Evolutionary conservation across 2,329 filamentous ascomycete species (phyloP), one percentile per base, ranked within the genome.

Genomic region (Lachnellula arida): DNA sequence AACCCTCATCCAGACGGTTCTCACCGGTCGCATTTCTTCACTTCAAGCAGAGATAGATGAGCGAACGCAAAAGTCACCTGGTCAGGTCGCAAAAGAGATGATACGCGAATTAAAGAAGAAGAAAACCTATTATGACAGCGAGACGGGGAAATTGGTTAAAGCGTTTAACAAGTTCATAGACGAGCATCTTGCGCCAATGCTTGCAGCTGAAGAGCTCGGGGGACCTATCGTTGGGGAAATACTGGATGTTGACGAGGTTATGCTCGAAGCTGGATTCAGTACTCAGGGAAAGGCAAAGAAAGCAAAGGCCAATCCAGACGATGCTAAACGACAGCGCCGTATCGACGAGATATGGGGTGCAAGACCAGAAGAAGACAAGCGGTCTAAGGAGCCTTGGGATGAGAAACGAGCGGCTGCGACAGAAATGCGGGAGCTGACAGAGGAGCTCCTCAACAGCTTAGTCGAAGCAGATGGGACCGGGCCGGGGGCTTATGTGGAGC

Each of bases 171-270:
- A 74, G 15, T 95, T 95, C 66, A 85, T 93, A 55, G 82, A 89
- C 59, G 75, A 82, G 44, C 80, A 83, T 42, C 78, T 96, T 1
- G 87, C 88, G 1, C 73, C 81, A 3, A 88, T 93, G 83, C 76
- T 96, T 44, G 90, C 89, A 6, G 88, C 89, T 0, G 91, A 95
- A 73, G 88, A 91, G 66, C 78, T 92, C 1, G 91, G 91, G 7
- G 90, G 91, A 0, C 90, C 91, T 0, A 86, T 91, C 11, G 89
- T 92, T 0, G 89, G 91, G 3, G 87, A 90, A 62, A 76, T 86
- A 63, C 77, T 87, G 67, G 83, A 88, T 70, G 66, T 88, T 74
- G 73, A 85, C 75, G 64, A 80, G 8, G 80, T 87, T 46, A 81
- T 80, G 60, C 72, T 86, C 5, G 78, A 76, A 5, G 79, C 78